Evolutionary conservation across 78 protist genomes (phyloP).

Genomic region (Dictyostelium purpureum): DNA sequence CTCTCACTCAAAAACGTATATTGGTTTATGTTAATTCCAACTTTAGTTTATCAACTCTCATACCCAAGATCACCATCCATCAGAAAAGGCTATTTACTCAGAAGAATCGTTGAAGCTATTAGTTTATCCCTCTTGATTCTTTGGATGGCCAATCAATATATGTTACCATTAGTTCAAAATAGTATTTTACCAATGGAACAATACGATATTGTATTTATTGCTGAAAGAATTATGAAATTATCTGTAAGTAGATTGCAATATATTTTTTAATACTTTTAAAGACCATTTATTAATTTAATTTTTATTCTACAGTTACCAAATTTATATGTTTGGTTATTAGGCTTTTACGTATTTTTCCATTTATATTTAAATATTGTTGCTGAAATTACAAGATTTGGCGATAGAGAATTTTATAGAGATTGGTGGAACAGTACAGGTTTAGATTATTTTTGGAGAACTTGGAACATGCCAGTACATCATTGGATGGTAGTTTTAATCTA

Average conservation of each 20-base stretch:
- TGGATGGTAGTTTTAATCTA: conserved; percentile 83
- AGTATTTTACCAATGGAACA: conserved; percentile 60
- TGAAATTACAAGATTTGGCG: conserved; percentile 86
- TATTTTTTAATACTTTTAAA: neutral
- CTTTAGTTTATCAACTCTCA: conserved; percentile 49
- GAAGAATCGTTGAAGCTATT: conserved; percentile 73
- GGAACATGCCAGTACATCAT: conserved; percentile 93
- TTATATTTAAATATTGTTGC: conserved; percentile 82
- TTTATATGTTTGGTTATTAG: conserved; percentile 85
- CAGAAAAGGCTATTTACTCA: conserved; percentile 36
- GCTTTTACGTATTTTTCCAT: conserved; percentile 90
- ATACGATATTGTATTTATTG: conserved; percentile 26
- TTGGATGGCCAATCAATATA: conserved; percentile 69
- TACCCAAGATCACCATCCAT: conserved; percentile 75
- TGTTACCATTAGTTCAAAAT: conserved; percentile 69
- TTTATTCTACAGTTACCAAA: conserved; percentile 72
- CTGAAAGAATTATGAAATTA: conserved; percentile 72
- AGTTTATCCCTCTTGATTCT: conserved; percentile 6
- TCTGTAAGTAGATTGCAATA: conserved; percentile 16
- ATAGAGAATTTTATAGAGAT: conserved; percentile 88
- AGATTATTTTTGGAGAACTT: conserved; percentile 87
- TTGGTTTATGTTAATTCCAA: conserved; percentile 76
- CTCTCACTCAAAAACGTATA: conserved; percentile 24
- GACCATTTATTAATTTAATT: neutral
- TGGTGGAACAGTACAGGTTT: conserved; percentile 93